Evolutionary conservation across 2,329 filamentous ascomycete genomes (phyloP), one percentile per base, ranked within the genome.

Genomic region (Claviceps quebecensis): DNA sequence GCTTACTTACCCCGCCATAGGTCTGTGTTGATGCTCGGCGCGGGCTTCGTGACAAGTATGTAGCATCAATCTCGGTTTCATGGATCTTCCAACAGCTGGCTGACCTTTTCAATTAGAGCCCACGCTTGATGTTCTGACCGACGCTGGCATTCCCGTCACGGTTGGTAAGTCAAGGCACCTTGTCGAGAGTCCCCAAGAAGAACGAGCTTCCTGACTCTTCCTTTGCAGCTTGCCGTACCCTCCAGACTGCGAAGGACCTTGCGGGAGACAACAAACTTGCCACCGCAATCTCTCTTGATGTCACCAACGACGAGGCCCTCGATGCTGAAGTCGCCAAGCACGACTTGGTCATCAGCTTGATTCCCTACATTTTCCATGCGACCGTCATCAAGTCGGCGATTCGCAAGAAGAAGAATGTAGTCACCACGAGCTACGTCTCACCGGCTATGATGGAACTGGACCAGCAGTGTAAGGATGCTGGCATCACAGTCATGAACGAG

Each of bases 401-500:
- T 71, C 80, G 84, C 63, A 79, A 84, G 63, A 96, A 95, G 86
- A 95, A 91, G 78, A 74, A 97, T 73, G 89, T 97, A 55, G 90
- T 97, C 63, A 96, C 91, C 53, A 96, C 91, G 34, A 88, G 82
- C 58, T 97, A 97, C 65, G 86, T 95, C 59, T 94, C 87, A 4
- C 88, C 88, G 7, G 87, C 87, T 57, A 96, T 96, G 89, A 70
- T 84, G 72, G 91, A 90, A 73, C 81, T 97, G 48, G 85, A 96
- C 62, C 74, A 82, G 61, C 74, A 84, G 60, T 81, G 78, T 67
- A 95, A 95, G 77, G 86, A 84, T 56, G 91, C 91, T 17, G 90
- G 89, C 55, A 96, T 96, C 65, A 95, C 88, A 11, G 90, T 96
- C 65, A 90, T 96, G 86, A 96, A 97, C 72, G 91, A 97, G 78